phyloP scores from a whole-genome alignment of 2,329 filamentous ascomycete genomes.

The Botrytis squamosa region DNA sequence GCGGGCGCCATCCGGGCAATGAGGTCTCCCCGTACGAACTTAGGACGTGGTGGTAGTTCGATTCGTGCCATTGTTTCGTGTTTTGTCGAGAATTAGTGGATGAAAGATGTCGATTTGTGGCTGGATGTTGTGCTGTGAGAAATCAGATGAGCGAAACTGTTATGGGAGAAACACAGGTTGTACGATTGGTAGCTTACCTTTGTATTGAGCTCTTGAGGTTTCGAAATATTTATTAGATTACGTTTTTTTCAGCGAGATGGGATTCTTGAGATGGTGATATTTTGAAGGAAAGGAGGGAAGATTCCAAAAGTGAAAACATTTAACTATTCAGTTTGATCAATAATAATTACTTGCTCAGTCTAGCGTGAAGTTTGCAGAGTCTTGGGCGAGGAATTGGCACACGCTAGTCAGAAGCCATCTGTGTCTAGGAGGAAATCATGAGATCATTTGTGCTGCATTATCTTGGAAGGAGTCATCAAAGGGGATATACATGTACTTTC shows the following conservation, averaged over 20 bases:
- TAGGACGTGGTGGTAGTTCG: not conserved
- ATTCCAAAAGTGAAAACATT: not conserved
- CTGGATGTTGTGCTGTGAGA: not conserved
- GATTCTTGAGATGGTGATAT: not conserved
- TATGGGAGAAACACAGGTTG: not conserved
- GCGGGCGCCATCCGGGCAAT: not conserved
- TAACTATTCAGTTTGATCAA: not conserved
- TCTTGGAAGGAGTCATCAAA: too few relatives aligned
- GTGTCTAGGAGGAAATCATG: not conserved
- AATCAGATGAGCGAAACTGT: not conserved
- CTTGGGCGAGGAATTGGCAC: not conserved
- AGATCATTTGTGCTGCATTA: not conserved
- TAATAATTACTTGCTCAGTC: not conserved
- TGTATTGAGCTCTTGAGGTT: not conserved
- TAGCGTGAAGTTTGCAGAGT: not conserved
- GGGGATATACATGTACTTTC: not conserved
- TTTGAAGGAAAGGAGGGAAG: not conserved
- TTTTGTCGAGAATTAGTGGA: not conserved
- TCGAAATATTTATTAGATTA: not conserved
- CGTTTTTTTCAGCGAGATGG: not conserved
- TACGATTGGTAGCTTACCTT: not conserved
- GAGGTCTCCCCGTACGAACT: not conserved
- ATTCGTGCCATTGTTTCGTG: not conserved
- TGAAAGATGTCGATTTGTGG: not conserved
- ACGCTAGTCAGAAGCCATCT: not conserved